Percentiles rank a stretch among this genome's conserved stretches.
Conservation (phyloP, 352 stramenopile species). For the Pythium volutum region DNA sequence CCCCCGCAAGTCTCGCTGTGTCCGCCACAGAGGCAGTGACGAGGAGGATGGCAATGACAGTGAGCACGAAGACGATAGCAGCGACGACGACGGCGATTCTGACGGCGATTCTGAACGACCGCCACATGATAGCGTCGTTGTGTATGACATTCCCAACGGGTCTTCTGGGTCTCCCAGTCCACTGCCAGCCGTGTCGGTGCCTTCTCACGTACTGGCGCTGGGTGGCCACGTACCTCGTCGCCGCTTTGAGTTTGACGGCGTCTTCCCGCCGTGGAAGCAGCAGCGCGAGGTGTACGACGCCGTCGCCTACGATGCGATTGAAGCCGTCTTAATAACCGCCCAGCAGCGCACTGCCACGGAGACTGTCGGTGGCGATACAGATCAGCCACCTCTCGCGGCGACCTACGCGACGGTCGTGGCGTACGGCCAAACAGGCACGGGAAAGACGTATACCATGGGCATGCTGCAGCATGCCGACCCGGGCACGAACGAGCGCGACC, state of each 20-base stretch:
- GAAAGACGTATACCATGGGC: constrained; percentile 79
- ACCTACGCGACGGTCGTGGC: constrained; percentile 53
- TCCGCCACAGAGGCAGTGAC: not conserved
- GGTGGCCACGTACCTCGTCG: constrained; percentile 22
- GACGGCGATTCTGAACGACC: not conserved
- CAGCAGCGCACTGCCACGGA: not conserved
- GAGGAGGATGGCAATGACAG: too few species aligned
- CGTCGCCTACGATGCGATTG: constrained; percentile 37
- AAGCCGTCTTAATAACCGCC: constrained; percentile 24
- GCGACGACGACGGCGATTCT: not conserved
- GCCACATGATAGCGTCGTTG: constrained; percentile 11
- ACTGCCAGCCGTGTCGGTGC: constrained; percentile 18
- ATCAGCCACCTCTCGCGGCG: not conserved
- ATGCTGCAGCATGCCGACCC: constrained; percentile 38
- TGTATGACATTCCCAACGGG: constrained; percentile 5
- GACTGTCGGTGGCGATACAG: not conserved
- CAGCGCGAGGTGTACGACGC: constrained; percentile 52
- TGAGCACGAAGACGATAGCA: not conserved
- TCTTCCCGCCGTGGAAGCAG: constrained; percentile 49
- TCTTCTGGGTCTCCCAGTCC: not conserved
- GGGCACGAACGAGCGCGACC: constrained; percentile 28
- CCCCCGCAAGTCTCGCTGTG: constrained; percentile 26
- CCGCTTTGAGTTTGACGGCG: constrained; percentile 63
- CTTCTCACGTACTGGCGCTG: constrained; percentile 23
- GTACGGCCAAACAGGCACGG: constrained; percentile 73